A percentile compares a stretch with the other conserved stretches of the same genome.
Evolutionary conservation across 768 basidiomycete species (phyloP).

Genomic region (Lentinula sp.): DNA sequence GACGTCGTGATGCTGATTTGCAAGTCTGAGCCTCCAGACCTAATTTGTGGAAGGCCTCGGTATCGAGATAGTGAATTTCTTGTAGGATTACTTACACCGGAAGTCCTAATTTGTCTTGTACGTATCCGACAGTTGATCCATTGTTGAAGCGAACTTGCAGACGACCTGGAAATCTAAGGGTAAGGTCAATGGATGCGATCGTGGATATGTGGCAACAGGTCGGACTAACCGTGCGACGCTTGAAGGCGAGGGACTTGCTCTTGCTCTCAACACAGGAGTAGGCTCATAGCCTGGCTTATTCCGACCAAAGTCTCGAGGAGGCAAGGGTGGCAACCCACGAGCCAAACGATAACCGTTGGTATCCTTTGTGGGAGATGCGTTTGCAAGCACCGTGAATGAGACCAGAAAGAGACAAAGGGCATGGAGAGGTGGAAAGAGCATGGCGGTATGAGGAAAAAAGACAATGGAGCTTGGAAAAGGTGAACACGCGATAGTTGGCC

Average conservation of each 20-base stretch:
- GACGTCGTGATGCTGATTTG: slow-evolving; percentile 24
- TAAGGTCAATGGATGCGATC: neutral
- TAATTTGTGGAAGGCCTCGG: slow-evolving; percentile 24
- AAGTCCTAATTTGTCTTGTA: slow-evolving; percentile 22
- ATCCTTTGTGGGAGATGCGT: neutral
- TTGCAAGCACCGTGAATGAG: neutral
- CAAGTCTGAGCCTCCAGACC: slow-evolving; percentile 23
- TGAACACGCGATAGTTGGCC: neutral
- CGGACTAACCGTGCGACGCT: neutral
- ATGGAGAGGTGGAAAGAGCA: neutral
- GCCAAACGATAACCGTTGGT: slow-evolving; percentile 5
- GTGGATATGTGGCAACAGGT: neutral
- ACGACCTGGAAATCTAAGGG: slow-evolving; percentile 23
- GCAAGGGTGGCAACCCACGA: slow-evolving; percentile 4
- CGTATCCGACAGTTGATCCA: slow-evolving; percentile 24
- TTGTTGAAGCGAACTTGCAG: slow-evolving; percentile 27
- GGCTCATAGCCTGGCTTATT: slow-evolving; percentile 22
- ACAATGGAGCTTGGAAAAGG: neutral
- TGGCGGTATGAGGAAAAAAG: neutral
- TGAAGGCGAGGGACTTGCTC: neutral
- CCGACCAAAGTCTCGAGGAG: slow-evolving; percentile 21
- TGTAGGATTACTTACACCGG: neutral
- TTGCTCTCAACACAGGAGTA: slow-evolving; percentile 15
- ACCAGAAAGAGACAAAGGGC: neutral
- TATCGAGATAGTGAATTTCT: neutral